Base-by-base conservation (phyloP, 1,139 yeast species). In the Blastobotrys proliferans region DNA sequence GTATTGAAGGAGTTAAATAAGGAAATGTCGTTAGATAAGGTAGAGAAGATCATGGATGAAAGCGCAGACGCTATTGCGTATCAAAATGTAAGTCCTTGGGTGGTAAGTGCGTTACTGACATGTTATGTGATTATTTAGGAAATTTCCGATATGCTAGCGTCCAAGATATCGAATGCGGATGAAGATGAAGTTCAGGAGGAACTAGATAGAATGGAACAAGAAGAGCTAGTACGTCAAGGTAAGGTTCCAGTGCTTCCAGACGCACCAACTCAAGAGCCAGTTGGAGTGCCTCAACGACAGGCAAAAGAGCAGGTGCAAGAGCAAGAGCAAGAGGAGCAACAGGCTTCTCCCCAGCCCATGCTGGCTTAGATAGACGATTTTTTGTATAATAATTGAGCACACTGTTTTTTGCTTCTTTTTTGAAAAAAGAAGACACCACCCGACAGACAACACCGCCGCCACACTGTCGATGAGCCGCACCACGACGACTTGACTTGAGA, bases 31-130 rank as follows among this genome's bases (percentile, higher is more conserved):
- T 62, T 84, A 13, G 92, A 84, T 33, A 77, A 77, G 56, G 83
- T 88, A n/a, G 97, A 88, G 55, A 74, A 73, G 58, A 71, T 92
- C 4, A 67, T 90, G 75, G 97, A 90, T 59, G 94, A 86, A 45
- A 74, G 85, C 25, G 87, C 83, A 38, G 96, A 87, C 30, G 94
- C 92, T 44, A 70, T 81, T 17, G 70, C 81, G 30, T 83, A 83
- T 59, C 96, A 88, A 53, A 79, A 38, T 17, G 35, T 32, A 20
- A 9, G 35, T 32, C 13, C 5, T 32, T 4, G 4, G 10, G 5
- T 32, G 9, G 10, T n/a, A 6, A 11, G 22, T 17, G 3, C 6
- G 4, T 11, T 16, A 17, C 35, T 32, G 20, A 32, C 24, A 4
- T 5, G 10, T 10, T 32, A 5, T 6, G n/a, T n/a, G n/a, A n/a